Evolutionary conservation across 164 flowering plant genomes (phyloP).

Genomic region (Aristolochia contorta): DNA sequence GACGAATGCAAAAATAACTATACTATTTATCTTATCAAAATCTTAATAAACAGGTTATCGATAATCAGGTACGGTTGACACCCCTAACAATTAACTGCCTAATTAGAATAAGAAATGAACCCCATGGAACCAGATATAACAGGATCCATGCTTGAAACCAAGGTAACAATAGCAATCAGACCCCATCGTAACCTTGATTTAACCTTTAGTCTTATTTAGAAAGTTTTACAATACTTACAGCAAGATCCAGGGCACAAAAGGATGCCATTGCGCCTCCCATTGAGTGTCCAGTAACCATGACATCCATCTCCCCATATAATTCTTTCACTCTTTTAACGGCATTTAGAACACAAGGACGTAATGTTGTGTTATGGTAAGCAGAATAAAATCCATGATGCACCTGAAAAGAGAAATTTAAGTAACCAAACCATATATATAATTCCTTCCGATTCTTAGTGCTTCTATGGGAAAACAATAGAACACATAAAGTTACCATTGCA

Average conservation of each 20-base stretch:
- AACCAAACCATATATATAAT: not conserved
- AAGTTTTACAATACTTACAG: conserved; percentile 25
- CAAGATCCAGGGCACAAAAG: conserved; percentile 84
- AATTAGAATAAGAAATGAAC: too few relatives aligned
- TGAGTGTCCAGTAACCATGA: conserved; percentile 94
- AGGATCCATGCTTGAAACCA: too few relatives aligned
- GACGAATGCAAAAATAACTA: too few relatives aligned
- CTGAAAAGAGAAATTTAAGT: conserved; percentile 27
- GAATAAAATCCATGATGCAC: conserved; percentile 93
- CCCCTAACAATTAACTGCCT: too few relatives aligned
- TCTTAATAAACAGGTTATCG: too few relatives aligned
- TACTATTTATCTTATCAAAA: too few relatives aligned
- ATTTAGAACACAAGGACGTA: conserved; percentile 55
- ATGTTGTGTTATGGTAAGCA: conserved; percentile 87
- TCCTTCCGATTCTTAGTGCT: not conserved
- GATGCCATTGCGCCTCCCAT: conserved; percentile 99
- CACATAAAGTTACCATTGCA: conserved; percentile 54
- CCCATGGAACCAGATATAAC: too few relatives aligned
- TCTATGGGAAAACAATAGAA: not conserved
- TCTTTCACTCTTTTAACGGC: conserved; percentile 63
- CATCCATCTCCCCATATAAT: conserved; percentile 48
- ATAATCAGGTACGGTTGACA: too few relatives aligned
- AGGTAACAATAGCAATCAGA: too few relatives aligned
- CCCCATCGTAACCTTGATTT: not conserved
- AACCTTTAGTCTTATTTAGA: not conserved